These are phyloP conservation scores for Pholiota conissans DNA, from an alignment of 768 basidiomycete species.

Conservation along the genomic window DNA sequence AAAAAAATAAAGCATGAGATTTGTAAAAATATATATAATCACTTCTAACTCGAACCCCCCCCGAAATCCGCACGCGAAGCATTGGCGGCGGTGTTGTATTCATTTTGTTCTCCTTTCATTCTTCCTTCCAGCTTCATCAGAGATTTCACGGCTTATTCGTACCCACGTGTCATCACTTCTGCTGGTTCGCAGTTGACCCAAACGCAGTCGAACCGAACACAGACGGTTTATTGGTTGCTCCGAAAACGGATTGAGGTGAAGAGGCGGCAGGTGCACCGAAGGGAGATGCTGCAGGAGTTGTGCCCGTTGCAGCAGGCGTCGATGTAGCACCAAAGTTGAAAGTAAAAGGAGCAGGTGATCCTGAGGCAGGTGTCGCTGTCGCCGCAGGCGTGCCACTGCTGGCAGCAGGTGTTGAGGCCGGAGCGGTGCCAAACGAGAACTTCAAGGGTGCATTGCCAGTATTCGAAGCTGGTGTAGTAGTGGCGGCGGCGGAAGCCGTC, in stretches of 20 bases:
- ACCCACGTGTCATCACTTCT: not conserved
- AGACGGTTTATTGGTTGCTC: not conserved
- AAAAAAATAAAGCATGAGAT: not conserved
- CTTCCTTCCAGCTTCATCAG: not conserved
- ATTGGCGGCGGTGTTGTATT: not conserved
- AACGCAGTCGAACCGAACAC: not conserved
- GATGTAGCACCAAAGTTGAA: constrained; percentile 20
- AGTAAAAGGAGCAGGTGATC: constrained; percentile 9
- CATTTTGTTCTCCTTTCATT: not conserved
- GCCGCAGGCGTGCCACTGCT: not conserved
- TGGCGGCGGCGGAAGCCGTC: not conserved
- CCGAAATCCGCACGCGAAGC: not conserved
- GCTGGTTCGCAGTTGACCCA: not conserved
- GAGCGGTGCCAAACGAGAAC: not conserved
- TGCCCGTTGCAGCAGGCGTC: constrained; percentile 6
- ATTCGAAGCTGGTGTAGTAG: not conserved
- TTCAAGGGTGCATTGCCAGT: not conserved
- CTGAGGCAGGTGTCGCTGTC: constrained; percentile 12
- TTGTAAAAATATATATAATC: not conserved
- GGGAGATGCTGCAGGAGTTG: constrained; percentile 28
- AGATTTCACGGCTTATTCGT: not conserved
- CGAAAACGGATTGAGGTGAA: constrained; percentile 4
- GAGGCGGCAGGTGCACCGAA: constrained; percentile 18
- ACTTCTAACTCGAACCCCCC: not conserved
- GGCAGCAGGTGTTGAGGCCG: not conserved